Base-by-base conservation (phyloP, 768 basidiomycete species). In the Artomyces pyxidatus region DNA sequence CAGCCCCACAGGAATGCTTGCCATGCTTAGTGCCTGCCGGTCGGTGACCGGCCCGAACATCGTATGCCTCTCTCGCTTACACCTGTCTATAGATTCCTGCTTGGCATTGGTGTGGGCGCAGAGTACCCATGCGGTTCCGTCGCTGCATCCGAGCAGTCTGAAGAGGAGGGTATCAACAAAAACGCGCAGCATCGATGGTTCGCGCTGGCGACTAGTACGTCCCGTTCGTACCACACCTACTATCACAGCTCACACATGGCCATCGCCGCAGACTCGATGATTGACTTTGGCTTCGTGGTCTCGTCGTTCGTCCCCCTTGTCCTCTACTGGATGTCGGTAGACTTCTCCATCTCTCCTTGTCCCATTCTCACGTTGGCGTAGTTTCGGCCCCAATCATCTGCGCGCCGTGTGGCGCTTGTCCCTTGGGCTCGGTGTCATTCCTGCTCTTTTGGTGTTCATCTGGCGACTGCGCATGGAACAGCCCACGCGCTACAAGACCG, bases 51-150 rank as follows among this genome's bases (percentile, higher is more conserved):
- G 46, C 41, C 22, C 17, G 9, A 25, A 16, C 26, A 11, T 23
- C 9, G 19, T 14, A 19, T 9, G 7, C 1, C n/a, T 11, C 32
- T 35, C 32, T 14, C 32, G 32, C 3, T 6, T 22, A 16, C n/a
- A 43, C 30, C 7, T 21, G 17, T 4, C 9, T 53, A 48, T 38
- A 89, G 89, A 5, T 94, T 94, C 71, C 65, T 96, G 1, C 73
- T 93, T 39, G 94, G 94, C 32, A 84, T 94, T 47, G 92, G 92
- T 21, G 75, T 92, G 0, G 88, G 90, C 4, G 88, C 87, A 5
- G 88, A 89, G 63, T 94, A 94, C 56, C 93, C 93, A 6, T 89
- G 88, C 53, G 92, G 93, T 21, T 86, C 85, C 0, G 88, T 92
- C 16, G 87, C 90, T 4, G 85, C 85, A 6, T 85, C 88, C 2